Evolutionary conservation across 1,284 basidiomycete species (phyloP).

Genomic region (Ceratobasidium sp.): DNA sequence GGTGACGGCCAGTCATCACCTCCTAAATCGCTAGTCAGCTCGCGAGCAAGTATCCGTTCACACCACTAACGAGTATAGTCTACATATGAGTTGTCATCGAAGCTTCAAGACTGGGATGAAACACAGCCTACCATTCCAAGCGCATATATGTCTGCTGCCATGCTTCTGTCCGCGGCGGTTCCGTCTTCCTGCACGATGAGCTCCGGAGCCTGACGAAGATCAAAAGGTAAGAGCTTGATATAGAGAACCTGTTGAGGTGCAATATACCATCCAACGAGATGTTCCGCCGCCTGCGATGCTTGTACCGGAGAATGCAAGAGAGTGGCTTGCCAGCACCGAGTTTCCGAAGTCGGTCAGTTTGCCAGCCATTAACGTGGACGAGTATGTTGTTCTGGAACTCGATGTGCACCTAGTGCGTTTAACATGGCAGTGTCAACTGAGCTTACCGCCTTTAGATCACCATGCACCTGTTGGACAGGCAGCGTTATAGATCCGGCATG

Average conservation of each 20-base stretch:
- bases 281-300: neutral
- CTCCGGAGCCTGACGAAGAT: neutral
- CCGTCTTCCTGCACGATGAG: neutral
- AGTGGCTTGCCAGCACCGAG: neutral
- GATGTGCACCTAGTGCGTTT: neutral
- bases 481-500: no score
- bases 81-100: neutral
- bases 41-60: no score
- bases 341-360: constrained; percentile 16
- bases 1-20: neutral
- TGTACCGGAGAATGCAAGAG: neutral
- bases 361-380: neutral
- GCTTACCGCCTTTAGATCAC: neutral
- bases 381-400: neutral
- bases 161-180: neutral
- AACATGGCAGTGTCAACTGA: no score
- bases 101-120: no score
- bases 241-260: no score
- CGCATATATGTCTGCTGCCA: constrained; percentile 2
- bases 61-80: neutral
- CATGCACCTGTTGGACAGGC: neutral
- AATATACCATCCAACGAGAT: constrained; percentile 12
- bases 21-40: neutral
- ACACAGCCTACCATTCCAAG: neutral
- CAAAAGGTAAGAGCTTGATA: no score